Base-by-base conservation (phyloP, 2,329 filamentous ascomycete genomes). In the Penicillium corylophilum region DNA sequence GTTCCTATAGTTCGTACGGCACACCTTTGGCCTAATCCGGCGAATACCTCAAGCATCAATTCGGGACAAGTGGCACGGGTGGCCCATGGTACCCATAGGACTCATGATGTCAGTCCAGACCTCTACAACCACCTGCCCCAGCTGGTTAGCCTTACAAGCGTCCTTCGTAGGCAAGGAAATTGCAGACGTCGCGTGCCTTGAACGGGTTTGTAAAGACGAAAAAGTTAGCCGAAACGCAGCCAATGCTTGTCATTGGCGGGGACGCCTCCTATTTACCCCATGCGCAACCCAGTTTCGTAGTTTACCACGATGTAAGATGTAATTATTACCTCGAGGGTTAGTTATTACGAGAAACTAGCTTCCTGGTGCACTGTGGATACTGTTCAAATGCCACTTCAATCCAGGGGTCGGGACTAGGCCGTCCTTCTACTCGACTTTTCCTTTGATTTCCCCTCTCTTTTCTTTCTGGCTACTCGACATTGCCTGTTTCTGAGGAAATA, bases 281-380 rank as follows among this genome's bases (percentile, higher is more conserved):
- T 44, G 20, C 22, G 28, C 29, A 36, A 29, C 29, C 31, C n/a
- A 35, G 16, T 33, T 22, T n/a, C 18, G 40, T 36, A 43, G n/a
- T 36, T 31, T 35, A 16, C 31, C 31, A 35, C 31, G 31, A 35
- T n/a, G 31, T 35, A 16, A n/a, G 31, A 35, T 15, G 15, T n/a
- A n/a, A 35, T 38, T 13, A 38, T 38, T 38, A 38, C 35, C 8
- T 38, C 10, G 35, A 23, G 29, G 33, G 40, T 38, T 13, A 39
- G 48, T 38, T 44, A 55, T 60, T 61, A 58, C 54, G 57, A 57
- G 59, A 54, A 57, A 53, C 54, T 51, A 57, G 44, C 41, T 43
- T 26, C 46, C 54, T 51, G 52, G 55, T 60, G 51, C 53, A 56
- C 54, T 62, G 61, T 63, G 61, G 61, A 56, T 55, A 59, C 53